Evolutionary conservation across 768 basidiomycete species (phyloP), one percentile per base, ranked within the genome.

Genomic region (Xerocomus potaroensis): DNA sequence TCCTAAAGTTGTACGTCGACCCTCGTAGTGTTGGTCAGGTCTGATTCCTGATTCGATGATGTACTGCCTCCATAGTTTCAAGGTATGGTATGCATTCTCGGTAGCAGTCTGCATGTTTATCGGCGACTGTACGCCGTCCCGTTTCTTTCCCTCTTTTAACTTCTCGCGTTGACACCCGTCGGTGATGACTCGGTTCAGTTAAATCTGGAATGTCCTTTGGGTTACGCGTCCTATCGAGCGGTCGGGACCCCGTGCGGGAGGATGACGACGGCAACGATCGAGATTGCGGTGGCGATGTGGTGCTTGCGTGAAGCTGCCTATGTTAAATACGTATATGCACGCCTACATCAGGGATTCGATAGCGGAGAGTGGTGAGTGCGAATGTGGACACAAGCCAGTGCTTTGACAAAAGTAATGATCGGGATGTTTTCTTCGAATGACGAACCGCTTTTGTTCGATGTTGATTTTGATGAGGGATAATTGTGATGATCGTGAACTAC

Each of bases 151-250:
- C 34, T 38, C 14, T 5, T 14, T 43, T n/a, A n/a, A n/a, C n/a
- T n/a, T n/a, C n/a, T n/a, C n/a, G n/a, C n/a, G n/a, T 7, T n/a
- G 10, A 8, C 24, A 24, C 21, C 30, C 26, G 12, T 6, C 12
- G 5, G 22, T 24, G 32, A n/a, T n/a, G n/a, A n/a, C n/a, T n/a
- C n/a, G 3, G 54, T 41, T 57, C 12, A 72, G 71, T 47, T 62
- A 69, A 49, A 41, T 67, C 9, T 72, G 71, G 70, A 63, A 68
- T 26, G 36, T 61, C 70, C 31, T 33, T 72, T 24, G 62, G 69
- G 31, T 42, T 69, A 16, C 62, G 71, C 30, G 54, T 61, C 1
- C 12, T 58, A 7, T 44, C 55, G 8, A 16, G 4, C 14, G 8
- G 5, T 8, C 8, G 8, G 16, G 16, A 10, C n/a, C n/a, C n/a